phyloP scores from a whole-genome alignment of 225 moss, liverwort and hornwort genomes.

The Asterella californica region DNA sequence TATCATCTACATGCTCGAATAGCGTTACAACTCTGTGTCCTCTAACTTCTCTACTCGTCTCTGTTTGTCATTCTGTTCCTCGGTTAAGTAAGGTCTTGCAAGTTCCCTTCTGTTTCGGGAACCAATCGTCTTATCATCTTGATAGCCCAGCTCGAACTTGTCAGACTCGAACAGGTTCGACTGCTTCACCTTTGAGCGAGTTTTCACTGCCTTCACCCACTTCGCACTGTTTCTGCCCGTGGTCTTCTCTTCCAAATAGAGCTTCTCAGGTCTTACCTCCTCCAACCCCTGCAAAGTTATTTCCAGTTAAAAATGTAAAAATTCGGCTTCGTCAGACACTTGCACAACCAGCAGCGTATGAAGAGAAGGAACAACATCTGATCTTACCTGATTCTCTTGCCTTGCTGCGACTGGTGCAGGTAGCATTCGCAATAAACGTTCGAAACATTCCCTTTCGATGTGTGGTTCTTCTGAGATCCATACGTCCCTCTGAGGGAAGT shows the following conservation, averaged over 20 bases:
- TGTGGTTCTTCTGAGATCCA: slow-evolving; percentile 75
- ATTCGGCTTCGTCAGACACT: not conserved
- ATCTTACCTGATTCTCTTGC: slow-evolving; percentile 16
- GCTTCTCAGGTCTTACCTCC: not conserved
- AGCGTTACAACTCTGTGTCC: slow-evolving; percentile 13
- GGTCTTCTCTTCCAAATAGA: slow-evolving; percentile 15
- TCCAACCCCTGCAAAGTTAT: slow-evolving; percentile 17
- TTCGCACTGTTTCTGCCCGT: slow-evolving; percentile 14
- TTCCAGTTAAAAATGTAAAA: not conserved
- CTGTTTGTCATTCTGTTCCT: not conserved
- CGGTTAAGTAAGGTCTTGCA: not conserved
- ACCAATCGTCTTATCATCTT: not conserved
- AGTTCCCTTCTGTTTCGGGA: not conserved
- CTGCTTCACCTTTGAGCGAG: not conserved
- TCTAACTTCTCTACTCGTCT: slow-evolving; percentile 16
- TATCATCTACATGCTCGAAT: not conserved
- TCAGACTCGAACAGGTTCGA: not conserved
- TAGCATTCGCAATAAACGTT: slow-evolving; percentile 21
- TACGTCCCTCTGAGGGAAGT: slow-evolving; percentile 57
- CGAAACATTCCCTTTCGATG: slow-evolving; percentile 66
- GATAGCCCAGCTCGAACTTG: slow-evolving; percentile 6
- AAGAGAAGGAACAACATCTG: no score
- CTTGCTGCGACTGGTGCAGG: not conserved
- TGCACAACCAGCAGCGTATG: no score
- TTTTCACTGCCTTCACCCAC: slow-evolving; percentile 23